A percentile compares a stretch with the other conserved stretches of the same genome.
Evolutionary conservation across 495 filamentous ascomycete genomes (phyloP).

Genomic region (Lophiostoma macrostomum): DNA sequence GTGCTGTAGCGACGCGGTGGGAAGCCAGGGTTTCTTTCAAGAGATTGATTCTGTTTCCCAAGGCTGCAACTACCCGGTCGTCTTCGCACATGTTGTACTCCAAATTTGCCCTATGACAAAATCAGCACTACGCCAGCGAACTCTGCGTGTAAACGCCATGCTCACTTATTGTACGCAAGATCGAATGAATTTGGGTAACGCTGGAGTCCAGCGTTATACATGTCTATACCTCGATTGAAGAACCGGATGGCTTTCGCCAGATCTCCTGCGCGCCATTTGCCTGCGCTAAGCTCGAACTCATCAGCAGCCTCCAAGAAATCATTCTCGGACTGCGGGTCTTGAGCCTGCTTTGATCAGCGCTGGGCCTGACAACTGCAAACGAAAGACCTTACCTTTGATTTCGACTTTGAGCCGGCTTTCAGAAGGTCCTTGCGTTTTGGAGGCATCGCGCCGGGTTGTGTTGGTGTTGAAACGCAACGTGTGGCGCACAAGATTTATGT

Average conservation of each 20-base stretch:
- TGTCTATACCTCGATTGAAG: conserved; percentile 63
- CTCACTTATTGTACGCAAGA: conserved; percentile 71
- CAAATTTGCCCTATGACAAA: conserved; percentile 50
- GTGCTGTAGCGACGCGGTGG: conserved; percentile 55
- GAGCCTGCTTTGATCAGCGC: not conserved
- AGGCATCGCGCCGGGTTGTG: conserved; percentile 17
- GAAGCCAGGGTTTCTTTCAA: conserved; percentile 58
- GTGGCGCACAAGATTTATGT: too few relatives aligned
- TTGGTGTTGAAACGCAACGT: conserved; percentile 1
- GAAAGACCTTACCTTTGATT: conserved; percentile 7
- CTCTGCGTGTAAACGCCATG: too few relatives aligned
- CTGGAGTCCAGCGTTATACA: conserved; percentile 59
- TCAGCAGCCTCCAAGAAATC: conserved; percentile 64
- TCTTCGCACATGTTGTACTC: conserved; percentile 66
- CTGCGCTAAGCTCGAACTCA: conserved; percentile 64
- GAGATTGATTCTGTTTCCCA: conserved; percentile 52
- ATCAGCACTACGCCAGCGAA: not conserved
- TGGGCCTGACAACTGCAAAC: not conserved
- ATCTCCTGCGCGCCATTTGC: conserved; percentile 69
- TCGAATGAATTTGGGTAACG: conserved; percentile 61
- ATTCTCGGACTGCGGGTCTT: conserved; percentile 59
- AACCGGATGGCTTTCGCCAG: conserved; percentile 65
- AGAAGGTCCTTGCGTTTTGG: conserved; percentile 27
- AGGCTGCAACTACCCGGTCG: conserved; percentile 52
- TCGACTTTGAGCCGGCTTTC: conserved; percentile 12